Percentiles rank a stretch among this genome's conserved stretches.
phyloP scores from a whole-genome alignment of 176 grass and related monocot species.

The Alloteropsis semialata region DNA sequence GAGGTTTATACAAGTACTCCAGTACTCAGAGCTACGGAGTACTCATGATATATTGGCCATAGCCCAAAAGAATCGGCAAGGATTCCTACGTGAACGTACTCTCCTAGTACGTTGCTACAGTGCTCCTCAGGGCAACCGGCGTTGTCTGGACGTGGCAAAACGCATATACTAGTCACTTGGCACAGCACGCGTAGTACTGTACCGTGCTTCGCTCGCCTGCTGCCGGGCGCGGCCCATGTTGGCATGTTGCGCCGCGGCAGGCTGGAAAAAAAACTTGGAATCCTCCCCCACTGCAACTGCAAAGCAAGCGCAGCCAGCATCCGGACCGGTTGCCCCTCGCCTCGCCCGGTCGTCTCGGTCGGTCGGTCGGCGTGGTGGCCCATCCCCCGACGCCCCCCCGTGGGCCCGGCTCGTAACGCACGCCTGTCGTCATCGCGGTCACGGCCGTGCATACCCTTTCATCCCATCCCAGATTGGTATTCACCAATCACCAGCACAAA shows the following conservation, averaged over 20 bases:
- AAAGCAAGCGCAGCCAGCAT: slow-evolving; percentile 27
- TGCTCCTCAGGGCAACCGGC: too few species aligned
- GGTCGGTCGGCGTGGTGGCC: slow-evolving; percentile 14
- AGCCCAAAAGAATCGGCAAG: not conserved
- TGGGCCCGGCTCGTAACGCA: slow-evolving; percentile 18
- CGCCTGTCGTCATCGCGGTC: slow-evolving; percentile 12
- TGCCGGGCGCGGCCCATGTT: not conserved
- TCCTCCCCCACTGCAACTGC: not conserved
- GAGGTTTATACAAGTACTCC: not conserved
- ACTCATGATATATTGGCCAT: not conserved
- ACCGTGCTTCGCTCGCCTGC: not conserved
- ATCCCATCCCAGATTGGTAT: not conserved
- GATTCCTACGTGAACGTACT: not conserved
- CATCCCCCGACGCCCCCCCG: slow-evolving; percentile 9
- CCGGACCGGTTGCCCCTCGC: slow-evolving; percentile 6
- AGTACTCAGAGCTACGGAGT: not conserved
- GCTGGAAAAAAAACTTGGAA: not conserved
- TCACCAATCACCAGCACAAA: not conserved
- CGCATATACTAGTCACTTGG: not conserved
- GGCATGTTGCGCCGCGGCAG: not conserved
- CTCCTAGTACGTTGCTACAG: not conserved
- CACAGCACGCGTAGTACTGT: slow-evolving; percentile 14
- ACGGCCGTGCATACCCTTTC: not conserved
- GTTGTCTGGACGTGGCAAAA: slow-evolving; percentile 22
- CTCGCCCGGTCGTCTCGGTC: not conserved